Evolutionary conservation across 371 early-diverging fungal species (phyloP).

Genomic region (Rhizopus stolonifer): DNA sequence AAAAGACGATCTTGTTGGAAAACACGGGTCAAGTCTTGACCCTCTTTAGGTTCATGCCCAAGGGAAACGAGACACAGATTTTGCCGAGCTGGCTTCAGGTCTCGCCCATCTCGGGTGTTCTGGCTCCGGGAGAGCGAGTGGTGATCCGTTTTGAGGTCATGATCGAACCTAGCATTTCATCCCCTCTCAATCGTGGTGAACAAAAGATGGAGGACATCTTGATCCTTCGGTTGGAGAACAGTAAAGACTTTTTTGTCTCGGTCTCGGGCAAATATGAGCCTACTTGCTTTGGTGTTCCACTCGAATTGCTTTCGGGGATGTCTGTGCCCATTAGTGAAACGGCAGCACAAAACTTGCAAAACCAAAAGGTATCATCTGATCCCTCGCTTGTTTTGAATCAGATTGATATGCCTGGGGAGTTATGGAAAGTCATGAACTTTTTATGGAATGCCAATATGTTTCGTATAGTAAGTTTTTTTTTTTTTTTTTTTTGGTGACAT

Average conservation of each 20-base stretch:
- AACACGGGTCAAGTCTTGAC: constrained; percentile 80
- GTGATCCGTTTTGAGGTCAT: constrained; percentile 67
- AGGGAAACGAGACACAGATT: constrained; percentile 48
- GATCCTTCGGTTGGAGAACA: constrained; percentile 77
- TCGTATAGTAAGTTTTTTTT: constrained; percentile 21
- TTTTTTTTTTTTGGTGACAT: too few relatives aligned
- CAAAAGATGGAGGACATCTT: constrained; percentile 75
- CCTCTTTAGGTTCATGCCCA: constrained; percentile 71
- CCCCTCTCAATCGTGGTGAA: constrained; percentile 63
- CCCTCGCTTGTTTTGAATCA: constrained; percentile 26
- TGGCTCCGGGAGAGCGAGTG: constrained; percentile 71
- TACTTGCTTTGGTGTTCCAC: constrained; percentile 73
- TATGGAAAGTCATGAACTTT: constrained; percentile 82
- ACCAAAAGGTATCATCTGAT: background rate
- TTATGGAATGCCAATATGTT: constrained; percentile 56
- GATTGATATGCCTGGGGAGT: constrained; percentile 73
- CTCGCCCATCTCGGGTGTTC: constrained; percentile 61
- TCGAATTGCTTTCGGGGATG: constrained; percentile 63
- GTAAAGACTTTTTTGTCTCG: constrained; percentile 83
- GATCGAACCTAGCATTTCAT: constrained; percentile 64
- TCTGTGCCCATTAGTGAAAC: constrained; percentile 53
- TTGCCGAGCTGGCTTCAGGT: constrained; percentile 71
- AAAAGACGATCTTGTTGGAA: constrained; percentile 56
- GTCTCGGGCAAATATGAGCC: constrained; percentile 69
- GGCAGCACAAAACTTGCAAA: constrained; percentile 6